Evolutionary conservation across 441 rosid genomes (phyloP), one percentile per base, ranked within the genome.

Genomic region (Syzygium syzygioides): DNA sequence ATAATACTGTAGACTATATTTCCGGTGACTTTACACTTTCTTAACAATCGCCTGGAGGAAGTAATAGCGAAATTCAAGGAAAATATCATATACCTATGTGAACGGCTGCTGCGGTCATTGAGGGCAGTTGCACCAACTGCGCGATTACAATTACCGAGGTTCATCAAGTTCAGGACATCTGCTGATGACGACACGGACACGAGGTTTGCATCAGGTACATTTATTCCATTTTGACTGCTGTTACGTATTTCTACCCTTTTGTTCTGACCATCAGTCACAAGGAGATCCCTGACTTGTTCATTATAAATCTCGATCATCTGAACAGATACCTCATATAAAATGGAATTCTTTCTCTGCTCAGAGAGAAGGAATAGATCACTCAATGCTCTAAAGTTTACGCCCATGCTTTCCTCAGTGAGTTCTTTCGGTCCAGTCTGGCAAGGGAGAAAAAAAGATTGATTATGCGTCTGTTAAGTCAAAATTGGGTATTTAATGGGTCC

Each of bases 41-140:
- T 41, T 23, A 76, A 76, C 83, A 76, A 76, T 76, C 3, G 9
- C 52, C 83, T 6, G 83, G 52, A 76, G 83, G 83, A 23, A 23
- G 83, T 23, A 23, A 41, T 41, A 7, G 83, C 1, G 52, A 85
- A 28, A 45, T 76, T 32, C 57, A 56, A 54, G 7, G 52, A 79
- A 50, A 86, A 85, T 25, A 41, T 86, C 20, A 79, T 41, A 55
- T 85, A 95, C 98, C 98, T 94, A 90, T 96, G 98, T 85, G 98
- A 96, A 86, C 97, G 95, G 91, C 98, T 96, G 90, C 98, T 96
- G 87, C 97, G 90, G 89, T 96, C 98, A 90, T 96, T 95, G 93
- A 96, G 93, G 18, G 97, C 95, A n/a, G 98, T 96, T 52, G 96
- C 91, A 88, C 96, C 86, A 84, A 95, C 96, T 88, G 95, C 95